phyloP scores from a whole-genome alignment of 2,329 filamentous ascomycete species.

The Nemania sp. region DNA sequence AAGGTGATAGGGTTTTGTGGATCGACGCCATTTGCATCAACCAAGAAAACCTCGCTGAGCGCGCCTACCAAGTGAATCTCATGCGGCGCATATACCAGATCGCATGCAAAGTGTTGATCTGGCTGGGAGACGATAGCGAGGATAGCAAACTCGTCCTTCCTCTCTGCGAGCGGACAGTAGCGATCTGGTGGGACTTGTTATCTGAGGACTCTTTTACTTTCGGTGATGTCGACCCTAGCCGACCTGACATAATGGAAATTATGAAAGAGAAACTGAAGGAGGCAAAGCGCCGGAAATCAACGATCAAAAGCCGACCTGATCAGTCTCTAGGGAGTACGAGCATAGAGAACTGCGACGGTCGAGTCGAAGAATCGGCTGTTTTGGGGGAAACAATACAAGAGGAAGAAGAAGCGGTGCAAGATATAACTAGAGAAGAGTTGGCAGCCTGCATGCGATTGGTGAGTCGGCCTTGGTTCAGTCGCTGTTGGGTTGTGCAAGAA shows the following conservation, averaged over 20 bases:
- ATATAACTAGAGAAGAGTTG: neutral
- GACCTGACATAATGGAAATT: neutral
- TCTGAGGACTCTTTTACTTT: neutral
- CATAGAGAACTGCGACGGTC: too few species aligned
- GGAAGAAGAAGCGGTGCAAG: neutral
- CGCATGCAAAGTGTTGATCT: neutral
- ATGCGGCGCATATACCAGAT: neutral
- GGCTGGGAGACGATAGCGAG: neutral
- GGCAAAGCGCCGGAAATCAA: neutral
- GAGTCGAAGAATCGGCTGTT: too few species aligned
- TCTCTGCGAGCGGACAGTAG: neutral
- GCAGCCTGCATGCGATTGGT: neutral
- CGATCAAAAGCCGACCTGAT: neutral
- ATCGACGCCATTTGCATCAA: conserved; percentile 9
- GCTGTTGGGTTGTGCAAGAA: conserved; percentile 13
- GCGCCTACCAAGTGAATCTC: neutral
- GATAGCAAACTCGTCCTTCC: neutral
- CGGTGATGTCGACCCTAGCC: neutral
- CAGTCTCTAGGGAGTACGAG: neutral
- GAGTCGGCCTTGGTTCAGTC: conserved; percentile 6
- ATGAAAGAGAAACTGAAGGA: neutral
- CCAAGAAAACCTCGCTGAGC: neutral
- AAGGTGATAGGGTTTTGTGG: neutral
- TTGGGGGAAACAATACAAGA: too few species aligned
- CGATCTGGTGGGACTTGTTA: neutral